Evolutionary conservation across 2,329 filamentous ascomycete genomes (phyloP).

Genomic region (Stachybotrys elegans): DNA sequence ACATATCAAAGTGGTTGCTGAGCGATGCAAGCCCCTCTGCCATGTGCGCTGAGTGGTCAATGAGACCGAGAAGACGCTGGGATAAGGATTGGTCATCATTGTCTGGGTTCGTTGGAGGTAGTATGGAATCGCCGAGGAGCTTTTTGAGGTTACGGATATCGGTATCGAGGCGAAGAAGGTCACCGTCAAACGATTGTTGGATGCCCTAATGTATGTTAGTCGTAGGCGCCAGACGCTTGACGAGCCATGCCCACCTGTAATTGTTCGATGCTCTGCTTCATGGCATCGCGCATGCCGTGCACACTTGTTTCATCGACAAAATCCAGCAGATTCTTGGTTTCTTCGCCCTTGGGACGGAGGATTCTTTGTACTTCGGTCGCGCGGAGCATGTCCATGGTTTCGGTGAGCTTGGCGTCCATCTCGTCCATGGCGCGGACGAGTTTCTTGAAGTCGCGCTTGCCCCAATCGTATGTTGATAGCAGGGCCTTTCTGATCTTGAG

Average conservation of each 20-base stretch:
- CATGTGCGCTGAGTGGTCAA: constrained; percentile 75
- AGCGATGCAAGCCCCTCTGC: constrained; percentile 75
- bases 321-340: constrained; percentile 61
- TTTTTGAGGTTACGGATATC: constrained; percentile 64
- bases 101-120: constrained; percentile 24
- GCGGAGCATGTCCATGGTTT: constrained; percentile 61
- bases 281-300: constrained; percentile 56
- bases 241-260: constrained; percentile 61
- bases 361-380: constrained; percentile 59
- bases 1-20: constrained; percentile 86
- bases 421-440: constrained; percentile 62
- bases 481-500: constrained; percentile 46
- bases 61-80: constrained; percentile 55
- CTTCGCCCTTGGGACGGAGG: constrained; percentile 55
- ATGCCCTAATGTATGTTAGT: constrained; percentile 38
- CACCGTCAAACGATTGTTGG: constrained; percentile 70
- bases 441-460: constrained; percentile 54
- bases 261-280: constrained; percentile 67
- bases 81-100: constrained; percentile 34
- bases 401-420: constrained; percentile 58
- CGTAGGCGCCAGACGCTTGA: neutral
- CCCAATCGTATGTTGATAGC: constrained; percentile 50
- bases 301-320: constrained; percentile 73
- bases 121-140: constrained; percentile 40
- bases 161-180: constrained; percentile 69